Evolutionary conservation across 2,329 filamentous ascomycete species (phyloP).

Genomic region (Botryotinia narcissicola): DNA sequence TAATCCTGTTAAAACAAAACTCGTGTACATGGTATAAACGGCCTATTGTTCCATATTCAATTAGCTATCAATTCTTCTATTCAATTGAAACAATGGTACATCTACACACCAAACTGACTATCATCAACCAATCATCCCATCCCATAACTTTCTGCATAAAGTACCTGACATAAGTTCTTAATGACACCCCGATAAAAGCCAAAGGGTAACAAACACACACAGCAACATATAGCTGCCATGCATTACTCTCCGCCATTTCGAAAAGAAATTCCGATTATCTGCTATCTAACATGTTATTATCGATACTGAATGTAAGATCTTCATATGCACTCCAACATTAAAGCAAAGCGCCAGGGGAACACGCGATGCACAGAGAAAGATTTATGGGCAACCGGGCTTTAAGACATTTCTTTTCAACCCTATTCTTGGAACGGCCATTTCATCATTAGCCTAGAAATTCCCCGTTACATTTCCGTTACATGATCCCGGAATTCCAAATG

Average conservation of each 20-base stretch:
- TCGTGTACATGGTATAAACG: neutral
- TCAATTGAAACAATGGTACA: no score
- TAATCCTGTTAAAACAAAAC: neutral
- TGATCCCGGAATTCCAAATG: neutral
- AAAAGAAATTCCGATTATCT: neutral
- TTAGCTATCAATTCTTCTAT: neutral
- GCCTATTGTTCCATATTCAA: neutral
- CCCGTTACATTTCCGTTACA: neutral
- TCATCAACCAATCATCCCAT: conserved; percentile 10
- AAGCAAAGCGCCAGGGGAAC: neutral
- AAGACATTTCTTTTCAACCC: neutral
- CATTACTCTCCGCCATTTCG: neutral
- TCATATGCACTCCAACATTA: neutral
- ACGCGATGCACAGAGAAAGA: neutral
- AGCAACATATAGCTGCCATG: conserved; percentile 1
- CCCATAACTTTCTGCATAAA: conserved; percentile 5
- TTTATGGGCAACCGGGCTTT: neutral
- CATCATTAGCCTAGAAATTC: neutral
- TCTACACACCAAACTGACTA: neutral
- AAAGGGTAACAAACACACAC: neutral
- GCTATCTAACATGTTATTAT: neutral
- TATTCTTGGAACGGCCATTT: neutral
- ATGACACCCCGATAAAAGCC: neutral
- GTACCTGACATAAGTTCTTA: conserved; percentile 40
- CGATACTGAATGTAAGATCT: neutral